A percentile compares a stretch with the other conserved stretches of the same genome.
These are phyloP conservation scores for Leccinum rimulosum DNA, from an alignment of 768 basidiomycete species.

Conservation along the genomic window DNA sequence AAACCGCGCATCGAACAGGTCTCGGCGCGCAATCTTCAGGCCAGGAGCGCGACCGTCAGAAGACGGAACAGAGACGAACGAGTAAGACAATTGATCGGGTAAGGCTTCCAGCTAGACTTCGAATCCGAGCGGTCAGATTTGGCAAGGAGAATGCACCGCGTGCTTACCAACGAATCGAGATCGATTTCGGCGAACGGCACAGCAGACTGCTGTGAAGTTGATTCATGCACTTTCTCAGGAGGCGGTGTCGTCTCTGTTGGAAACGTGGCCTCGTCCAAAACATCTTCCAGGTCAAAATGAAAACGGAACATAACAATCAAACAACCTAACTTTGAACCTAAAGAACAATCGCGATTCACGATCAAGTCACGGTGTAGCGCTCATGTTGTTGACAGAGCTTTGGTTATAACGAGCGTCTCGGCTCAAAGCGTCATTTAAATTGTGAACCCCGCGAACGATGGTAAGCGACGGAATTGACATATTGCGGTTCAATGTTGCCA, in stretches of 20 bases:
- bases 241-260: not conserved
- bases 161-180: constrained; percentile 33
- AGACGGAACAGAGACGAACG: constrained; percentile 59
- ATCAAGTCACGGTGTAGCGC: too few relatives aligned
- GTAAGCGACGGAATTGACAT: not conserved
- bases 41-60: constrained; percentile 24
- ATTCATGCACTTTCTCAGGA: not conserved
- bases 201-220: not conserved
- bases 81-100: constrained; percentile 77
- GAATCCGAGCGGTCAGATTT: constrained; percentile 5
- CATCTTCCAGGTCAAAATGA: constrained; percentile 60
- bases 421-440: not conserved
- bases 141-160: not conserved
- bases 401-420: not conserved
- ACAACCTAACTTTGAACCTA: not conserved
- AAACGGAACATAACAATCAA: constrained; percentile 36
- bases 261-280: constrained; percentile 28
- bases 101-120: constrained; percentile 59
- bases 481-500: not conserved
- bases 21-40: constrained; percentile 63
- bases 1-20: constrained; percentile 95
- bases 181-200: constrained; percentile 30
- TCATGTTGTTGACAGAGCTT: not conserved
- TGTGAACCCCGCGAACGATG: not conserved
- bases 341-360: not conserved